Evolutionary conservation across 2,329 filamentous ascomycete genomes (phyloP).

Genomic region (Fusarium sp.): DNA sequence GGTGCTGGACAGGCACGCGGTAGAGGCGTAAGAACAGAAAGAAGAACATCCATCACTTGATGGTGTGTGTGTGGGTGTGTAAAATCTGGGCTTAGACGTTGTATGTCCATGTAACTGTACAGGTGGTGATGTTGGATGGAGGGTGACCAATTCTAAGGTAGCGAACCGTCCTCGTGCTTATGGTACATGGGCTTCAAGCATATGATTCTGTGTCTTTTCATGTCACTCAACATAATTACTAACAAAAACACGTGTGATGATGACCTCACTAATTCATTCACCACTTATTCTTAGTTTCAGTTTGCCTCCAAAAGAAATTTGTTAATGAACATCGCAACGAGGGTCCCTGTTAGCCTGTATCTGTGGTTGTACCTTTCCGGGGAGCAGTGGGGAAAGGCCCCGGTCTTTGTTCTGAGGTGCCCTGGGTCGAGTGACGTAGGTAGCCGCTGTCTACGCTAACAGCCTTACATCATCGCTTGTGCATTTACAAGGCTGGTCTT

Average conservation of each 20-base stretch:
- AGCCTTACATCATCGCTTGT: constrained; percentile 39
- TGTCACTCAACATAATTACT: constrained; percentile 2
- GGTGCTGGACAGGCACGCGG: constrained; percentile 26
- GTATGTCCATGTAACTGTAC: neutral
- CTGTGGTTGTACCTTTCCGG: constrained; percentile 12
- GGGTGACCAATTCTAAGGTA: constrained; percentile 3
- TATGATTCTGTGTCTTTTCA: neutral
- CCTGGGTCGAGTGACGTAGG: constrained; percentile 35
- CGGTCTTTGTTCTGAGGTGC: constrained; percentile 24
- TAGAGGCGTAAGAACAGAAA: constrained; percentile 19
- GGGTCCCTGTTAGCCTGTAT: constrained; percentile 3
- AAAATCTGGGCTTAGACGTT: constrained; percentile 12
- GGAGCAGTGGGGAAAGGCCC: constrained; percentile 21
- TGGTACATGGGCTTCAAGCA: neutral
- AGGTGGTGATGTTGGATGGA: constrained; percentile 12
- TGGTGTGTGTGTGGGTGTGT: constrained; percentile 28
- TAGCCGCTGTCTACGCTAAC: constrained; percentile 29
- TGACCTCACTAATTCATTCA: constrained; percentile 19
- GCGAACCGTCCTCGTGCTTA: neutral
- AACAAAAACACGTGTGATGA: constrained; percentile 1
- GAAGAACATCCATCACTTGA: constrained; percentile 27
- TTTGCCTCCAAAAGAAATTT: constrained; percentile 2
- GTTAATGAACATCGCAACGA: neutral
- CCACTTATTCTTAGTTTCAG: neutral
- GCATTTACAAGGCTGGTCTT: constrained; percentile 27